These are phyloP conservation scores for Lecanicillium sp. DNA, from an alignment of 2,329 filamentous ascomycete genomes.

Conservation along the genomic window DNA sequence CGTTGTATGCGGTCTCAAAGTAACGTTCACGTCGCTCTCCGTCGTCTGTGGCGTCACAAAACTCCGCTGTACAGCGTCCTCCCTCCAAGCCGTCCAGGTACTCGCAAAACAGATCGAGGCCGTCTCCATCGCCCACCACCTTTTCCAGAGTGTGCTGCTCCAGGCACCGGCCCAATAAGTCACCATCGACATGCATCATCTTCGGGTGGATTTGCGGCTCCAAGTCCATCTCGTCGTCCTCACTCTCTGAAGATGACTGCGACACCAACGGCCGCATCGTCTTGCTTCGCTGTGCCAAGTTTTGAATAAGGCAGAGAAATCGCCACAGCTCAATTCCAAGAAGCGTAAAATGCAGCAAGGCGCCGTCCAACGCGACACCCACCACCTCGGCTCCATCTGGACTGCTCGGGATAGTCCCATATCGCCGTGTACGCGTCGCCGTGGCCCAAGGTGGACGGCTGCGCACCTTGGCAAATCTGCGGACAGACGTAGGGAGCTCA, in stretches of 20 bases:
- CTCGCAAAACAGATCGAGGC: slow-evolving; percentile 34
- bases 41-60: slow-evolving; percentile 18
- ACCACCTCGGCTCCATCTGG: slow-evolving; percentile 45
- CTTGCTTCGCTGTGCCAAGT: slow-evolving; percentile 46
- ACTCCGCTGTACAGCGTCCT: slow-evolving; percentile 29
- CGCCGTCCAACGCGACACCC: slow-evolving; percentile 62
- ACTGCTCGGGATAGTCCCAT: slow-evolving; percentile 34
- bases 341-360: slow-evolving; percentile 61
- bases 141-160: slow-evolving; percentile 36
- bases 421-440: slow-evolving; percentile 24
- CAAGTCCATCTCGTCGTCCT: slow-evolving; percentile 12
- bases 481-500: slow-evolving; percentile 46
- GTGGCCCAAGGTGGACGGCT: slow-evolving; percentile 46
- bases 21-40: slow-evolving; percentile 24
- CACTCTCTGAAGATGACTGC: slow-evolving; percentile 10
- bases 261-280: slow-evolving; percentile 40
- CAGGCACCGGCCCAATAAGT: slow-evolving; percentile 51
- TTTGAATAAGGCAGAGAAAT: slow-evolving; percentile 67
- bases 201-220: slow-evolving; percentile 34
- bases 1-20: slow-evolving; percentile 42
- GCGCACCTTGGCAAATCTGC: slow-evolving; percentile 44
- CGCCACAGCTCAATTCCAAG: slow-evolving; percentile 56
- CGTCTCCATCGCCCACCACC: slow-evolving; percentile 26
- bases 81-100: slow-evolving; percentile 43
- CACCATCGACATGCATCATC: slow-evolving; percentile 60